Evolutionary conservation across 2,329 filamentous ascomycete genomes (phyloP).

Genomic region (Sporothrix humicola): DNA sequence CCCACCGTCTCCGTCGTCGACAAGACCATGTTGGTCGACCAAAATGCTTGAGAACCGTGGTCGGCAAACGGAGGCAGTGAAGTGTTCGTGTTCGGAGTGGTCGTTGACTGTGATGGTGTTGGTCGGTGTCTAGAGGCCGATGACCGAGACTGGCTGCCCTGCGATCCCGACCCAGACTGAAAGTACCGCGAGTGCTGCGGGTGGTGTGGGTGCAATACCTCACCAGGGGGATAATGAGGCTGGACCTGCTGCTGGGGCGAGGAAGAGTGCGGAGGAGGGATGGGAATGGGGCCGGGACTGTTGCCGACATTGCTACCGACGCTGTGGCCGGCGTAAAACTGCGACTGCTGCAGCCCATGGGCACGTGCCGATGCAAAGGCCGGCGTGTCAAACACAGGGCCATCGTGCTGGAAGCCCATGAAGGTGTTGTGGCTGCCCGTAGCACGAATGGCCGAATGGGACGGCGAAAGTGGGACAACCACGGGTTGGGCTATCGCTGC

Average conservation of each 20-base stretch:
- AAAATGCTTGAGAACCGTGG: not conserved
- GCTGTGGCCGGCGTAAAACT: not conserved
- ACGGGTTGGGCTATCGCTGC: not conserved
- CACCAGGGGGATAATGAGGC: not conserved
- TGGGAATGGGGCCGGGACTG: not conserved
- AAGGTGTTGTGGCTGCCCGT: not conserved
- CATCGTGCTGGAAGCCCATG: conserved; percentile 9
- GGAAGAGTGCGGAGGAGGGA: not conserved
- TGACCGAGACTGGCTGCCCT: not conserved
- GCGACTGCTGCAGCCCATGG: not conserved
- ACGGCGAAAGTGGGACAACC: not conserved
- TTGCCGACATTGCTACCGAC: not conserved
- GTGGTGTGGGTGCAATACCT: not conserved
- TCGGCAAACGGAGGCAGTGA: not conserved
- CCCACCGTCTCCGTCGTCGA: conserved; percentile 9
- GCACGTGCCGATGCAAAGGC: not conserved
- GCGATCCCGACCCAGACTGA: not conserved
- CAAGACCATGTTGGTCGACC: conserved; percentile 12
- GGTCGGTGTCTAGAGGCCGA: too few species aligned
- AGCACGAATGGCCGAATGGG: not conserved
- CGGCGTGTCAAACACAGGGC: not conserved
- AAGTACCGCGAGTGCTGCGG: conserved; percentile 15
- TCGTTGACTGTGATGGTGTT: not conserved
- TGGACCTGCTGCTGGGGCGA: not conserved
- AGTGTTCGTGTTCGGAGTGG: not conserved